Evolutionary conservation across 768 basidiomycete species (phyloP), one percentile per base, ranked within the genome.

Genomic region (Leccinum rimulosum): DNA sequence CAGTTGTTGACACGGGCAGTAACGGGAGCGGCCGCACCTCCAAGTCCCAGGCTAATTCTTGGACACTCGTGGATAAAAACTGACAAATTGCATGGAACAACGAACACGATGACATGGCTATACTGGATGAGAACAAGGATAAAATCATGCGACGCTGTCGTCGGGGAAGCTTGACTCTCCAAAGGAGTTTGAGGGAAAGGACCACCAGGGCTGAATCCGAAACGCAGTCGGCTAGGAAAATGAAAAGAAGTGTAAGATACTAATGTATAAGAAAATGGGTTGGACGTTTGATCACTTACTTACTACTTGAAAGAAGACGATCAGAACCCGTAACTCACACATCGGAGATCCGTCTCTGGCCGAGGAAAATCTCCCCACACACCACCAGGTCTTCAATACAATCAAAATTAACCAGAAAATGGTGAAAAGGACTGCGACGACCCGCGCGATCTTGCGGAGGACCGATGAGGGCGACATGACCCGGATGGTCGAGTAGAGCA

Each of bases 121-220:
- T 53, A 40, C 56, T 67, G 3, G 54, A 5, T 2, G 66, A 28
- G 19, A 67, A 67, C 17, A 64, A 35, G 28, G 45, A 59, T 14
- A 67, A 15, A n/a, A 68, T 52, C 66, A 67, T 67, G 27, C 52
- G 56, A 40, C 56, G 66, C 33, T 62, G 63, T 45, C 58, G 27
- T 25, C 4, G 27, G 14, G 66, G 60, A 50, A 67, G 66, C 9
- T 48, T 59, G 19, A 64, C 50, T 25, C 38, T 52, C 66, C 63
- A 60, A 27, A 67, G 60, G 27, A 67, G 52, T 22, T 35, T 35
- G 14, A 52, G 50, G 14, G 50, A 22, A 14, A 52, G 14, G 31
- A 14, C 33, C n/a, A 52, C 31, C 19, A 52, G 19, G 19, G 31
- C 22, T 31, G 50, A 19, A 35, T 52, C 50, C 15, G 31, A 33